Evolutionary conservation across 1,284 basidiomycete genomes (phyloP), one percentile per base, ranked within the genome.

Genomic region (Boletus mariae): DNA sequence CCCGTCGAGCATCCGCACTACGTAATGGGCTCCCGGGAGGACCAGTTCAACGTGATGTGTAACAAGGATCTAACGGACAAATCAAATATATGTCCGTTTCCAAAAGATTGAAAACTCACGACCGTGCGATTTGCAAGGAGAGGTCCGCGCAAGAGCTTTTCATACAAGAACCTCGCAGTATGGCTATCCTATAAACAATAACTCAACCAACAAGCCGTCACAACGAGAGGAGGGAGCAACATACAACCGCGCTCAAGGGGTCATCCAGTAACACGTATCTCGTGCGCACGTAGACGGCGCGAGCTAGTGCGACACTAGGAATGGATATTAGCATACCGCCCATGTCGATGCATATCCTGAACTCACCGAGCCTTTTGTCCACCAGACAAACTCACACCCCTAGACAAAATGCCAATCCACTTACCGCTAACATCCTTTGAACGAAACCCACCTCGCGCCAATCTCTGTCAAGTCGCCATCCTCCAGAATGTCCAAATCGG

Each of bases 41-140:
- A 83, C 79, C 2, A 86, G 75, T 53, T 83, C 80, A 51, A 84
- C 79, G 53, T 85, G 83, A 51, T 86, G 84, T 0, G 85, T 85
- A n/a, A 83, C 81, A 12, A 83, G 71, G 20, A 83, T 66, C 79
- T 82, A 47, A 7, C 12, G 1, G 5, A 26, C 2, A 26, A 15
- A 48, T 64, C 44, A 55, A 34, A 4, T 12, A 45, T 25, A 28
- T 1, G 5, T 7, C 12, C 7, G 10, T 1, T 25, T 4, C 8
- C 25, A 49, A 35, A 0, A 8, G 17, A 20, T 5, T 4, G 4
- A n/a, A 32, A 11, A 69, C 74, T 57, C 54, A 85, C 79, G 52
- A 85, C 78, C 1, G 83, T 87, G 10, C 84, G 77, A 53, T 80
- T 70, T 7, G 71, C 73, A 26, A 85, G 66, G 13, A 86, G 70